Conservation (phyloP, 768 basidiomycete genomes). For the button mushroom (Agaricus bisporus) region DNA sequence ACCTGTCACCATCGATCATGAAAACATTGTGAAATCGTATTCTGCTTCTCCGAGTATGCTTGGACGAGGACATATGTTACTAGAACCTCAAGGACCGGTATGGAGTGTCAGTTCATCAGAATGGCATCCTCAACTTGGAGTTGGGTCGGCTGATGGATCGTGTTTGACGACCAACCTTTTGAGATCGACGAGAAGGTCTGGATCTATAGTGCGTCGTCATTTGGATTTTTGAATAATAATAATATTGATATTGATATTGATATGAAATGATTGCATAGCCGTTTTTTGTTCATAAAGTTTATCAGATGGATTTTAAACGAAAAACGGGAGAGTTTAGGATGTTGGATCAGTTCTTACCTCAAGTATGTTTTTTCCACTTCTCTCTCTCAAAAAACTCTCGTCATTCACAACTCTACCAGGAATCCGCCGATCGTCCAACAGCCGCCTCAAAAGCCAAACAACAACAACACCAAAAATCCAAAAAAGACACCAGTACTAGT, state of each 20-base stretch:
- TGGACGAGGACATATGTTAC: slow-evolving; percentile 62
- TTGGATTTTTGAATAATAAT: too few species aligned
- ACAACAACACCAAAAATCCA: slow-evolving; percentile 17
- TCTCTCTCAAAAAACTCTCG: not conserved
- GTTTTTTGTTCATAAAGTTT: slow-evolving; percentile 74
- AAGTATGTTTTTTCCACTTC: slow-evolving; percentile 31
- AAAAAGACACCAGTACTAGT: not conserved
- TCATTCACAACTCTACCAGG: slow-evolving; percentile 22
- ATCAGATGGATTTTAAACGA: slow-evolving; percentile 83
- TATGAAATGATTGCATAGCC: too few species aligned
- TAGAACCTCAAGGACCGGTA: slow-evolving; percentile 74
- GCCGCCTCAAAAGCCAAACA: slow-evolving; percentile 24
- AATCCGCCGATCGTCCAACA: slow-evolving; percentile 42
- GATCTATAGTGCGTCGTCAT: slow-evolving; percentile 56
- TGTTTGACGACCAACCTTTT: slow-evolving; percentile 71
- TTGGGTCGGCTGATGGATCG: slow-evolving; percentile 79
- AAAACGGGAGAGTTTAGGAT: slow-evolving; percentile 73
- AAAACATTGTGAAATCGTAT: slow-evolving; percentile 73
- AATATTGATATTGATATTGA: too few species aligned
- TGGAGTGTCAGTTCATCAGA: slow-evolving; percentile 81
- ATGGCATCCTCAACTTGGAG: slow-evolving; percentile 80
- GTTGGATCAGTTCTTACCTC: slow-evolving; percentile 81
- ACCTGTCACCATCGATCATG: slow-evolving; percentile 75
- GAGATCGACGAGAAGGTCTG: slow-evolving; percentile 62
- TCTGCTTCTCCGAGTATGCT: slow-evolving; percentile 68